These are phyloP conservation scores for Mercurialis annua DNA, from an alignment of 345 rosid genomes.

Conservation along the genomic window DNA sequence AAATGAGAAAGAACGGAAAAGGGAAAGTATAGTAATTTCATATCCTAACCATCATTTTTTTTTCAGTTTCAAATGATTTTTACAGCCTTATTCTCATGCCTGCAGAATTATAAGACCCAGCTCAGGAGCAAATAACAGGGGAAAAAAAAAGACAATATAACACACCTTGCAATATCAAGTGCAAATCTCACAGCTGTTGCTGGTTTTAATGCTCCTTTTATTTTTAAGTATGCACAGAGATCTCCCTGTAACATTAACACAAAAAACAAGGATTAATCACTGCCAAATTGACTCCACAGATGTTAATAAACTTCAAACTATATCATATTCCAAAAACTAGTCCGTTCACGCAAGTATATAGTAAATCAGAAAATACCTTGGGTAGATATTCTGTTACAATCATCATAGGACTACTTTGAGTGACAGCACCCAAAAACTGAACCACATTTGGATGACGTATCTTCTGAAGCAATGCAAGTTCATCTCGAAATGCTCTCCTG, in stretches of 20 bases:
- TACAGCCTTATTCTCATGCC: not conserved
- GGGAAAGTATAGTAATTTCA: not conserved
- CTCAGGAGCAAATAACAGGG: not conserved
- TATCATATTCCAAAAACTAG: not conserved
- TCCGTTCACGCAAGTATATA: not conserved
- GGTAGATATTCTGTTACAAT: conserved; percentile 90
- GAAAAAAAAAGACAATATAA: not conserved
- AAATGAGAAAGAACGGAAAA: not conserved
- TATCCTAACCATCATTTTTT: not conserved
- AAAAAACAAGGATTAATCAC: not conserved
- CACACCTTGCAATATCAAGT: conserved; percentile 93
- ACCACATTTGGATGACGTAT: conserved; percentile 94
- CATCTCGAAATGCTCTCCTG: conserved; percentile 84
- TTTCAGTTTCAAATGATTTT: not conserved
- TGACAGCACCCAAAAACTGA: conserved; percentile 96
- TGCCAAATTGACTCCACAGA: not conserved
- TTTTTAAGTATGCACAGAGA: conserved; percentile 53
- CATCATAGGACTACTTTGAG: conserved; percentile 98
- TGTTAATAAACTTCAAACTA: conserved; percentile 1
- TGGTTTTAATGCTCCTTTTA: conserved; percentile 58
- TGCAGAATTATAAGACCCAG: not conserved
- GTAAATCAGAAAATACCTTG: conserved; percentile 44
- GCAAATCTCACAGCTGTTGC: conserved; percentile 63
- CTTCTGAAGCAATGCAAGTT: conserved; percentile 90
- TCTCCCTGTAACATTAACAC: conserved; percentile 57